phyloP scores from a whole-genome alignment of 139 green algal genomes.

The Chlamydomonas asymmetrica region DNA sequence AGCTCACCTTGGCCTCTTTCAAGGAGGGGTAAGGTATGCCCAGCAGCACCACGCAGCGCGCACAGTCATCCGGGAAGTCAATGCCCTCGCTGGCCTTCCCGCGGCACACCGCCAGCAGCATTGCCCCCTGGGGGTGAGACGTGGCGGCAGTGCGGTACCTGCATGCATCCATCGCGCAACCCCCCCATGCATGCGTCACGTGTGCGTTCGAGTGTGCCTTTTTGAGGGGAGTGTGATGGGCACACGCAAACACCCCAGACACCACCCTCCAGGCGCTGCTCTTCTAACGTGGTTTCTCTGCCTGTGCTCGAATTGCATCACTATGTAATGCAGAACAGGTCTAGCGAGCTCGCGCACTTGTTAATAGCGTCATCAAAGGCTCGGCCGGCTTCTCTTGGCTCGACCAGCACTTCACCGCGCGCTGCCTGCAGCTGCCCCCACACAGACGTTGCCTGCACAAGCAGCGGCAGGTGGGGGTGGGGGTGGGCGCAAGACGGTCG shows the following conservation, averaged over 20 bases:
- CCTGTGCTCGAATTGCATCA: too few species aligned
- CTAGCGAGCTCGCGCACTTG: constrained; percentile 74
- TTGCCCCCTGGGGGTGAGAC: too few species aligned
- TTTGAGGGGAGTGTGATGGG: too few species aligned
- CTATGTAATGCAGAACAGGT: constrained; percentile 35
- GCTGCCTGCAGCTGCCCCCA: constrained; percentile 56
- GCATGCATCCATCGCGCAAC: too few species aligned
- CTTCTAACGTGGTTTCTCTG: too few species aligned
- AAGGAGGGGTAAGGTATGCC: constrained; percentile 91
- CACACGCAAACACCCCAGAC: too few species aligned
- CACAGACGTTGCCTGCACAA: constrained; percentile 65
- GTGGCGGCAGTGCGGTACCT: too few species aligned
- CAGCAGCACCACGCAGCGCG: constrained; percentile 87
- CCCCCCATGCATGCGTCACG: too few species aligned
- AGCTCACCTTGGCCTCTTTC: constrained; percentile 73
- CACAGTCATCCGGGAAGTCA: constrained; percentile 91
- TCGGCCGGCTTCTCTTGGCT: constrained; percentile 70
- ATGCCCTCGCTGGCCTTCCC: constrained; percentile 97
- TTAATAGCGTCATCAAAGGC: constrained; percentile 73
- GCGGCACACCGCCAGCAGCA: constrained; percentile 92
- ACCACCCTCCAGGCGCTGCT: too few species aligned
- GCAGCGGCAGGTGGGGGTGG: too few species aligned
- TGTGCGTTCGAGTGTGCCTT: too few species aligned
- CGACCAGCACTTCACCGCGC: constrained; percentile 76
- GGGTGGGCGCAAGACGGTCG: too few species aligned